Conservation (phyloP, 2,329 filamentous ascomycete genomes). For the Zasmidium angulare region DNA sequence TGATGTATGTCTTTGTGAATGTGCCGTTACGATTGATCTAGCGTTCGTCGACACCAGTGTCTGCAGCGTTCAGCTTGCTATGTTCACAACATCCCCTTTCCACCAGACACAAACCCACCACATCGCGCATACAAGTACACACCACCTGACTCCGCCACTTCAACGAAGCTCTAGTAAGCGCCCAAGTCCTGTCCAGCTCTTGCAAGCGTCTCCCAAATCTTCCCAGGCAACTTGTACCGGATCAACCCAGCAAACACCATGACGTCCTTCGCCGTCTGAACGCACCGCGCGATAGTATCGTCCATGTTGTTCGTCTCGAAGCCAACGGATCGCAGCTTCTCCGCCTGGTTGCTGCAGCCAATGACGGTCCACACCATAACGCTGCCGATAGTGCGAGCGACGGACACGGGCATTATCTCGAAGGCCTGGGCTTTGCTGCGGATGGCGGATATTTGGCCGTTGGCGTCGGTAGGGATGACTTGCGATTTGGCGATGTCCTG, state of each 20-base stretch:
- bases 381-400: conserved; percentile 86
- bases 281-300: conserved; percentile 66
- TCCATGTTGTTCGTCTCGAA: conserved; percentile 61
- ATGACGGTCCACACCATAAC: conserved; percentile 91
- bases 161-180: conserved; percentile 26
- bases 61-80: too few relatives aligned
- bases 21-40: too few relatives aligned
- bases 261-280: conserved; percentile 81
- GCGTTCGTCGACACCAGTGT: too few relatives aligned
- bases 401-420: conserved; percentile 71
- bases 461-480: conserved; percentile 75
- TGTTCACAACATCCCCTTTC: too few relatives aligned
- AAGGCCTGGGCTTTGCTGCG: conserved; percentile 80
- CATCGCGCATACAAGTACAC: background rate
- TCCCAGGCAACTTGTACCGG: conserved; percentile 82
- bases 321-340: conserved; percentile 66
- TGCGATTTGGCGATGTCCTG: conserved; percentile 66
- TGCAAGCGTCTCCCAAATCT: conserved; percentile 84
- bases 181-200: conserved; percentile 69
- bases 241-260: conserved; percentile 94
- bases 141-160: background rate
- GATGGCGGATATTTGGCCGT: conserved; percentile 74
- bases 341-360: conserved; percentile 77
- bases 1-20: too few relatives aligned
- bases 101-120: too few relatives aligned